Evolutionary conservation across 768 basidiomycete genomes (phyloP), one percentile per base, ranked within the genome.

Genomic region (Tricholoma furcatifolium): DNA sequence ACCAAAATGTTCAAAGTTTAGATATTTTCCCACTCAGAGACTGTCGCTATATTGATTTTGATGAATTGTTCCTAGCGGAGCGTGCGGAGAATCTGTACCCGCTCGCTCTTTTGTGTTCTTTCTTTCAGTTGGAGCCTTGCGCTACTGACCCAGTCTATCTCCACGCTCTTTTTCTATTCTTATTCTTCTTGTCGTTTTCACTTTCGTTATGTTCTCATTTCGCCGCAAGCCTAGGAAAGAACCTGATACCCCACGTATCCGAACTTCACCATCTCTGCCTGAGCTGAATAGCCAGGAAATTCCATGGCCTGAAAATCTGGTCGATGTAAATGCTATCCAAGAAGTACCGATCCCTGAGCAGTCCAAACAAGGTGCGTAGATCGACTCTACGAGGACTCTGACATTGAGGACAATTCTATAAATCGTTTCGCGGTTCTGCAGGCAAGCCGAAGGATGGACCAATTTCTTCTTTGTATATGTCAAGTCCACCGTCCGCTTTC

Each of bases 231-330:
- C 80, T 53, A 83, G 76, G 74, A 74, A 78, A 70, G 70, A 67
- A 61, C 72, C 78, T 61, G 69, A 76, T 38, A 58, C 70, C 1
- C 70, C 76, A 32, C 70, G 72, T 55, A 76, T 92, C 47, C 85
- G 83, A 62, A 76, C 83, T n/a, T 89, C 88, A 36, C 87, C 89
- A 7, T 92, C 90, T 45, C 79, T 93, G 34, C 91, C 91, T 52
- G 83, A 90, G 63, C 79, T 93, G 59, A 77, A 73, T 47, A 78
- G 85, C 40, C 85, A 84, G 62, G 88, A 84, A 32, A 87, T 91
- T 35, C 86, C 86, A 51, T 93, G 91, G 91, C 91, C 91, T 20
- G 87, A 86, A 70, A 79, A 85, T 68, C 79, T 93, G 32, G 84
- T 93, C 38, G 88, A 93, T 63, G 74, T 87, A 54, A 74, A 79